Percentiles rank a stretch among this genome's conserved stretches.
These are phyloP conservation scores for Capillidium rhysosporum DNA, from an alignment of 371 early-diverging fungal genomes.

Conservation along the genomic window DNA sequence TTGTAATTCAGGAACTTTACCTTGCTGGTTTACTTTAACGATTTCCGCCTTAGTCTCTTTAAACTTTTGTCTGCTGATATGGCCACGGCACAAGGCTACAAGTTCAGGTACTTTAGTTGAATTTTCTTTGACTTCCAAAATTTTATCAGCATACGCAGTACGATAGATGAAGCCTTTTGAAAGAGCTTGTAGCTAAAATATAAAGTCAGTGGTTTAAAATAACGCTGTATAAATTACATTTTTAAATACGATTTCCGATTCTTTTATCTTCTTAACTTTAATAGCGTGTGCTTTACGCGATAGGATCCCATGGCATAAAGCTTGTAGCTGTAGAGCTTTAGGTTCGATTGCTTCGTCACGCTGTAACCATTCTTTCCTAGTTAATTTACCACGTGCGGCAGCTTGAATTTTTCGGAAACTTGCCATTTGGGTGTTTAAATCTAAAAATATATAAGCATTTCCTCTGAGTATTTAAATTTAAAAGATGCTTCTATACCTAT, in stretches of 20 bases:
- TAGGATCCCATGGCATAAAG: neutral
- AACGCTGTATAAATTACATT: neutral
- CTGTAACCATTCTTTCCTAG: slow-evolving; percentile 21
- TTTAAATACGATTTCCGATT: neutral
- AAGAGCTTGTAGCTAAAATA: slow-evolving; percentile 3
- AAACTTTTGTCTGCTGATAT: slow-evolving; percentile 1
- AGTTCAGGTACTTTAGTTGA: neutral
- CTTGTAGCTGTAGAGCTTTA: neutral
- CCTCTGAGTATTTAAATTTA: neutral
- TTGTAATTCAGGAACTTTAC: neutral
- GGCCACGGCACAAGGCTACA: neutral
- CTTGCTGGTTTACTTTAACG: neutral
- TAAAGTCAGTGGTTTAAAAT: neutral
- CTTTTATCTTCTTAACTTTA: neutral
- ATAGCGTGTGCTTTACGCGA: neutral
- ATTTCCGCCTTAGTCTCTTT: neutral
- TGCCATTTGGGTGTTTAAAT: neutral
- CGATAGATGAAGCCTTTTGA: neutral
- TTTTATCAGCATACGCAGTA: neutral
- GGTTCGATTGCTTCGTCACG: slow-evolving; percentile 12
- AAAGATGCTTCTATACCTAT: neutral
- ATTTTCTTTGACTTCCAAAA: neutral
- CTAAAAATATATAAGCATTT: neutral
- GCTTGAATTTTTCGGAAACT: slow-evolving; percentile 26
- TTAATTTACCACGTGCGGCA: slow-evolving; percentile 28